A percentile compares a stretch with the other conserved stretches of the same genome.
phyloP scores from a whole-genome alignment of 345 rosid genomes.

The Moricandia arvensis region DNA sequence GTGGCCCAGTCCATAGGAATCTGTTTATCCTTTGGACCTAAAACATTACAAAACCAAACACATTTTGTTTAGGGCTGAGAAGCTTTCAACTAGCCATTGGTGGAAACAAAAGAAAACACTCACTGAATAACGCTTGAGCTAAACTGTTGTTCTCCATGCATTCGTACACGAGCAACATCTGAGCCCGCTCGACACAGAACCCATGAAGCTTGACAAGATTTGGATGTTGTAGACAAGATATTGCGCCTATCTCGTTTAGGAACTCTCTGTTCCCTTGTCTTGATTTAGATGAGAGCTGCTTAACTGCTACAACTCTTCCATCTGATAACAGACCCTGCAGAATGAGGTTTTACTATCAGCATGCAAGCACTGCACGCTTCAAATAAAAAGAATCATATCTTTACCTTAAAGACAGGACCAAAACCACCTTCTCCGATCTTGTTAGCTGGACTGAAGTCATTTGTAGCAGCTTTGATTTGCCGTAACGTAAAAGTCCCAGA shows the following conservation, averaged over 20 bases:
- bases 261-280: constrained; percentile 74
- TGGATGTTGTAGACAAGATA: constrained; percentile 68
- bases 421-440: constrained; percentile 75
- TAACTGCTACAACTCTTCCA: constrained; percentile 63
- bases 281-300: constrained; percentile 72
- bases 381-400: constrained; percentile 8
- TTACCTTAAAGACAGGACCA: constrained; percentile 66
- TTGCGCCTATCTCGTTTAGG: constrained; percentile 64
- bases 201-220: constrained; percentile 71
- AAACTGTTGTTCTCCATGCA: constrained; percentile 73
- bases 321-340: constrained; percentile 53
- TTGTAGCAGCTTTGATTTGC: constrained; percentile 57
- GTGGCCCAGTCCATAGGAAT: constrained; percentile 52
- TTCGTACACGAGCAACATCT: constrained; percentile 58
- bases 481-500: constrained; percentile 49
- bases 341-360: not conserved
- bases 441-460: constrained; percentile 47
- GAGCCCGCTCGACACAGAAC: constrained; percentile 63
- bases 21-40: constrained; percentile 41
- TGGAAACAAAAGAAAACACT: constrained; percentile 14
- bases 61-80: not conserved
- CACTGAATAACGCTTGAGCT: constrained; percentile 57
- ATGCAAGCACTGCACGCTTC: constrained; percentile 5
- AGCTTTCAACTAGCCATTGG: not conserved
- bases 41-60: constrained; percentile 2